Base-by-base conservation (phyloP, 176 grass and related monocot genomes). In the Oryza brachyantha region DNA sequence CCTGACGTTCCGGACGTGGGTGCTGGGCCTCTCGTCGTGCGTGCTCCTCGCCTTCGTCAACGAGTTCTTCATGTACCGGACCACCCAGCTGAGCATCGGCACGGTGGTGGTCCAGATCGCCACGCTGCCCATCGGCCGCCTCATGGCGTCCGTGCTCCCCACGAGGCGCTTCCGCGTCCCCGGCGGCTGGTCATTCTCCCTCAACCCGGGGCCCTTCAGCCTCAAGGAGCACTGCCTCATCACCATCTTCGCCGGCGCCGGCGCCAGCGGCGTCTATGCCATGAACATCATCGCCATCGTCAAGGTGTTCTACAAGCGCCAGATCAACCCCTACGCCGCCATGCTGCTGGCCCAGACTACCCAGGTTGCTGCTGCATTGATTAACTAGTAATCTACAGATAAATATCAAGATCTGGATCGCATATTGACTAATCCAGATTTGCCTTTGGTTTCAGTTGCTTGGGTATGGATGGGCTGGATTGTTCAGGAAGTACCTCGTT, bases 51-150 rank as follows among this genome's bases (percentile, higher is more conserved):
- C 90, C 64, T 93, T 93, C 78, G 61, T 93, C 54, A 97, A 97
- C 77, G 88, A 97, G 90, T 97, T 97, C 88, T 97, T 97, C 80
- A 60, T 29, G 57, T 97, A 97, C 84, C 76, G 93, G 32, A 64
- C 80, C 13, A 88, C 81, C 69, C 93, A 90, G 81, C 90, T 97
- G 16, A 35, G 48, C 69, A 73, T 97, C 83, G 77, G 88, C 50
- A 70, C 93, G 2, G 73, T 91, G 73, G 66, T 86, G 39, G 90
- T 90, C 43, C 84, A 93, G 88, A 86, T 93, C 63, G 85, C 73
- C 24, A 61, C 83, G 55, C 73, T 93, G 13, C 91, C 91, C 19
- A 79, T 93, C 57, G 88, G 85, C 61, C 82, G 79, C 10, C 84
- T 93, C 70, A 90, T 93, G 88, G 91, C 87, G 14, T 46, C 85